Percentiles rank a stretch among this genome's conserved stretches.
These are phyloP conservation scores for Thielaviopsis punctulata DNA, from an alignment of 2,329 filamentous ascomycete genomes.

Conservation along the genomic window DNA sequence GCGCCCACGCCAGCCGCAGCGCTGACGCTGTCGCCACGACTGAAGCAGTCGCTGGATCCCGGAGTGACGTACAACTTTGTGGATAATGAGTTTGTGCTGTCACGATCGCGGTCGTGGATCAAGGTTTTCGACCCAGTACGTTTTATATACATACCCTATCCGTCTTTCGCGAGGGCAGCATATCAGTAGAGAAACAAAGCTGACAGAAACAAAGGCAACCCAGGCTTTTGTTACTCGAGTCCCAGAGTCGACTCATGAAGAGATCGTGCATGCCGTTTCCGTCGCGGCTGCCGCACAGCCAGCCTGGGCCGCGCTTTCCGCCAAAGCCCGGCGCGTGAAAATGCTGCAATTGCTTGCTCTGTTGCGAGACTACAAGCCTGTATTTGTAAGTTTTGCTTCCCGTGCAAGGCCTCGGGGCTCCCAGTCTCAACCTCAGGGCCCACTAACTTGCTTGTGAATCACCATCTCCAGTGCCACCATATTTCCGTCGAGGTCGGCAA, in stretches of 20 bases:
- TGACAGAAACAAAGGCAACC: conserved; percentile 9
- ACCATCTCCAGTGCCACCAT: neutral
- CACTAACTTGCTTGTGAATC: conserved; percentile 2
- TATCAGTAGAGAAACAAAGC: neutral
- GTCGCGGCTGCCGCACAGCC: conserved; percentile 11
- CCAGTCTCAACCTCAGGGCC: too few relatives aligned
- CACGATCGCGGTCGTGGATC: conserved; percentile 13
- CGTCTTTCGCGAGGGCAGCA: too few relatives aligned
- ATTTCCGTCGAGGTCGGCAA: conserved; percentile 14
- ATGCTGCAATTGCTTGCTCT: conserved; percentile 4
- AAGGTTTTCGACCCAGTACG: conserved; percentile 14
- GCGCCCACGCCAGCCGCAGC: too few relatives aligned
- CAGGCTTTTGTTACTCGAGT: conserved; percentile 14
- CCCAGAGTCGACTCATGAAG: conserved; percentile 14
- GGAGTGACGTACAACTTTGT: conserved; percentile 14
- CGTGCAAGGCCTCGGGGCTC: too few relatives aligned
- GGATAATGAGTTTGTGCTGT: conserved; percentile 13
- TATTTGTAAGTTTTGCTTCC: conserved; percentile 7
- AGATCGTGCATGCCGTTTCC: conserved; percentile 12
- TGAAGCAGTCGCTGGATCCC: too few relatives aligned
- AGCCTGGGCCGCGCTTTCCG: conserved; percentile 6
- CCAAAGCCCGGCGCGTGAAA: neutral
- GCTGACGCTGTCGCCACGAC: too few relatives aligned
- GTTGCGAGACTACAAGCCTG: conserved; percentile 5
- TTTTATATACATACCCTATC: neutral